Percentiles rank a stretch among this genome's conserved stretches.
Evolutionary conservation across 2,329 filamentous ascomycete species (phyloP).

Genomic region (Immersiporthe knoxdaviesiana): DNA sequence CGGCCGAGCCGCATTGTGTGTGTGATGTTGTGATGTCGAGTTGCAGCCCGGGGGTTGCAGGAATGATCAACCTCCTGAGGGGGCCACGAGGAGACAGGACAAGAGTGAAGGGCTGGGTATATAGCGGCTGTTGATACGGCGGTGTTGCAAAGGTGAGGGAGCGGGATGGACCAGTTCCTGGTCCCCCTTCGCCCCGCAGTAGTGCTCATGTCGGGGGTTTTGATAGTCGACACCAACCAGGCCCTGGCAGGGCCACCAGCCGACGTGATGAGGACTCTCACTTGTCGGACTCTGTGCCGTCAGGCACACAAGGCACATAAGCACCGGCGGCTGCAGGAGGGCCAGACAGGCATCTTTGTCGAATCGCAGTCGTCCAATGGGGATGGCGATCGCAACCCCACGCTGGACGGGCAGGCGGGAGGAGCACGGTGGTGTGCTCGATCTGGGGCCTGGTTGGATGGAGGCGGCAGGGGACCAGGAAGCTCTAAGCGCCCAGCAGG

Average conservation of each 20-base stretch:
- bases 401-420: conserved; percentile 35
- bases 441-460: conserved; percentile 47
- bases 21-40: conserved; percentile 52
- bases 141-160: conserved; percentile 35
- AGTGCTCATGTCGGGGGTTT: conserved; percentile 38
- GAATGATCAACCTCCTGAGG: conserved; percentile 37
- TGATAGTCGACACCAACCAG: conserved; percentile 28
- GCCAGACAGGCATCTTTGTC: conserved; percentile 42
- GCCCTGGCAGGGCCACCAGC: conserved; percentile 13
- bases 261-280: conserved; percentile 47
- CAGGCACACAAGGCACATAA: conserved; percentile 36
- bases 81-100: conserved; percentile 21
- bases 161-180: conserved; percentile 38
- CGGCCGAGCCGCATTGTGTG: conserved; percentile 56
- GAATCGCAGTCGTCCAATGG: conserved; percentile 42
- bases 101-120: conserved; percentile 48
- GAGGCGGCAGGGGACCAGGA: conserved; percentile 38
- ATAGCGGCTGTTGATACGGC: conserved; percentile 58
- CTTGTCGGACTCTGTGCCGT: conserved; percentile 41
- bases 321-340: conserved; percentile 42
- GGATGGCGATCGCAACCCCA: conserved; percentile 29
- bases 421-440: conserved; percentile 33
- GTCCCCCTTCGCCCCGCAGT: conserved; percentile 29
- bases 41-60: conserved; percentile 39
- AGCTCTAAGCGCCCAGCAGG: conserved; percentile 29